These are phyloP conservation scores for Candida tibetensis DNA, from an alignment of 805 yeast genomes.

Conservation along the genomic window DNA sequence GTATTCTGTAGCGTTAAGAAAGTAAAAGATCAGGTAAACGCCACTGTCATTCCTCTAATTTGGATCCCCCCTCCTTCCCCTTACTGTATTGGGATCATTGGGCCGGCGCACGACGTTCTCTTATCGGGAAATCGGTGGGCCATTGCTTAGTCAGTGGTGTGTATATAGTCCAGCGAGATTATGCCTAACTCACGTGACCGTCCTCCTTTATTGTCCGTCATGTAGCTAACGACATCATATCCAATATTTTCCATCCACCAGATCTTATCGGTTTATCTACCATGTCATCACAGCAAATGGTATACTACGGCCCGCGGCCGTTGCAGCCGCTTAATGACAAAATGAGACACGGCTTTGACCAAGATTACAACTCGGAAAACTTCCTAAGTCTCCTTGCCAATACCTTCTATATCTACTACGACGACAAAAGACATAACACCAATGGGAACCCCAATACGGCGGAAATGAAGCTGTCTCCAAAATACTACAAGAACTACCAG, in stretches of 20 bases:
- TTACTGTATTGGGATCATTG: not conserved
- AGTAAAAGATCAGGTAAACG: not conserved
- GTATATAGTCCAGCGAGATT: no score
- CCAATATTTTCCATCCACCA: not conserved
- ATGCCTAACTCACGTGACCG: no score
- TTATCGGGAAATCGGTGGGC: no score
- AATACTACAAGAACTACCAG: conserved; percentile 50
- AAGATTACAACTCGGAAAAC: conserved; percentile 56
- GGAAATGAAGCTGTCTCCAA: conserved; percentile 46
- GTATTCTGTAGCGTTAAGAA: no score
- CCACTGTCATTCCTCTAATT: not conserved
- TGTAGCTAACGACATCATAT: no score
- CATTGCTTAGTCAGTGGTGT: no score
- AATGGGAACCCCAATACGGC: conserved; percentile 75
- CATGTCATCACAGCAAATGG: conserved; percentile 4
- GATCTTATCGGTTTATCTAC: not conserved
- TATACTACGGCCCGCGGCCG: conserved; percentile 31
- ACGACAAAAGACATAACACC: conserved; percentile 88
- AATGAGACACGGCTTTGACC: conserved; percentile 65
- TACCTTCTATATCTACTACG: conserved; percentile 79
- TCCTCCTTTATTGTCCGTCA: no score
- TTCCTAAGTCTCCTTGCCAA: conserved; percentile 56
- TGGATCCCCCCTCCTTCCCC: not conserved
- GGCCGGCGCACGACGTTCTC: not conserved
- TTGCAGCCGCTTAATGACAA: conserved; percentile 50